phyloP scores from a whole-genome alignment of 2,329 filamentous ascomycete species.

The Penicillium digitatum region DNA sequence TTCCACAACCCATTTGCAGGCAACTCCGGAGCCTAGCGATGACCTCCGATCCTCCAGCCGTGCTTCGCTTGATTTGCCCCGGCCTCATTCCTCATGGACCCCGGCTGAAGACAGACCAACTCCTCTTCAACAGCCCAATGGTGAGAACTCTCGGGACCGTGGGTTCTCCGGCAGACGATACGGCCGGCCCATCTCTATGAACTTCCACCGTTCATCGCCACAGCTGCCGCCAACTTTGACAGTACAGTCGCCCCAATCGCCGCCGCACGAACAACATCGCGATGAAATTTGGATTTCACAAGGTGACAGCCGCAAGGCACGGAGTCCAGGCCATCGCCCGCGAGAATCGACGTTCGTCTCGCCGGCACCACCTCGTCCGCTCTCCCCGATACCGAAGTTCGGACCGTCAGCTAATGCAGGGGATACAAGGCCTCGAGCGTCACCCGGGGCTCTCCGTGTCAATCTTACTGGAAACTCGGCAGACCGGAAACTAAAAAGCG shows the following conservation, averaged over 20 bases:
- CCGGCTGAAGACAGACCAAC: conserved; percentile 22
- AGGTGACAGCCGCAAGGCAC: conserved; percentile 57
- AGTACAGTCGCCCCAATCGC: conserved; percentile 44
- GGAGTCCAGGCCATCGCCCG: conserved; percentile 25
- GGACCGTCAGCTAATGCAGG: conserved; percentile 21
- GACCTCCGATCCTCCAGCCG: conserved; percentile 30
- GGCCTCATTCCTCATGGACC: conserved; percentile 40
- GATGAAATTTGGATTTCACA: conserved; percentile 47
- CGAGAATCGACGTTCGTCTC: conserved; percentile 26
- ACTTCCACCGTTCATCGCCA: conserved; percentile 37
- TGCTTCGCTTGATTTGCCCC: conserved; percentile 43
- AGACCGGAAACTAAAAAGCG: conserved; percentile 35
- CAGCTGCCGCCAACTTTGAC: conserved; percentile 42
- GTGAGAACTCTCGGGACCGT: conserved; percentile 24
- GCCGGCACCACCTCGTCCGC: conserved; percentile 25
- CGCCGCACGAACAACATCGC: conserved; percentile 31
- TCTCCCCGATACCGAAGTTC: conserved; percentile 29
- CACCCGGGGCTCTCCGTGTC: conserved; percentile 17
- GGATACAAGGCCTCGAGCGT: conserved; percentile 17
- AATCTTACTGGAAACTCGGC: conserved; percentile 21
- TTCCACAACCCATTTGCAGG: conserved; percentile 27
- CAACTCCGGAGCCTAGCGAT: conserved; percentile 32
- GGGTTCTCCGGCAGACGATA: conserved; percentile 56
- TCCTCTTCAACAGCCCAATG: conserved; percentile 21
- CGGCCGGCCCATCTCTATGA: conserved; percentile 50